Evolutionary conservation across 1,284 basidiomycete species (phyloP).

Genomic region (Fomitopsis betulina): DNA sequence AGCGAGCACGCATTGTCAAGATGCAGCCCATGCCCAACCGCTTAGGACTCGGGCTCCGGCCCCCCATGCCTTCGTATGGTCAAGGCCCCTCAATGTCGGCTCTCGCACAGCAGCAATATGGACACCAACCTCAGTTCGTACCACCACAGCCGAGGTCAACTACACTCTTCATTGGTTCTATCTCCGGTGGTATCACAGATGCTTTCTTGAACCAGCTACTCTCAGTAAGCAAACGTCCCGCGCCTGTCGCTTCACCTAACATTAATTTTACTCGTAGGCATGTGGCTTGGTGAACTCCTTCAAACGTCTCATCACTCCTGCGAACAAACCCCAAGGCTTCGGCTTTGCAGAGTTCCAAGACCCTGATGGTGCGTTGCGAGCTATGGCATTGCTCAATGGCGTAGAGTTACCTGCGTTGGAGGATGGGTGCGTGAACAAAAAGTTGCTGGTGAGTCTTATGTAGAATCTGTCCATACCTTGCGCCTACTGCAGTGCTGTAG

Average conservation of each 20-base stretch:
- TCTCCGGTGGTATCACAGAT: constrained; percentile 89
- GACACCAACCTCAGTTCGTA: constrained; percentile 50
- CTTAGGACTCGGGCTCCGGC: constrained; percentile 80
- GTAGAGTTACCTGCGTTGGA: constrained; percentile 85
- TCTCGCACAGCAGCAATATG: constrained; percentile 79
- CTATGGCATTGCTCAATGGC: constrained; percentile 76
- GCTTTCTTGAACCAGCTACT: constrained; percentile 74
- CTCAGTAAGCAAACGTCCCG: constrained; percentile 43
- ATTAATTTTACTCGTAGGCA: constrained; percentile 43
- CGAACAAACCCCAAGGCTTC: constrained; percentile 91
- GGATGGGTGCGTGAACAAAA: constrained; percentile 81
- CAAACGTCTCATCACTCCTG: constrained; percentile 85
- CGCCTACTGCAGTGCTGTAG: constrained; percentile 42
- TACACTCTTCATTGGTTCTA: constrained; percentile 90
- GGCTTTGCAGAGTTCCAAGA: constrained; percentile 93
- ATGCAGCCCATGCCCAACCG: constrained; percentile 76
- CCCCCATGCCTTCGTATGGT: constrained; percentile 77
- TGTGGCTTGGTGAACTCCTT: constrained; percentile 86
- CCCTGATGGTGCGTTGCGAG: constrained; percentile 82
- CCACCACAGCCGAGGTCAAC: constrained; percentile 56
- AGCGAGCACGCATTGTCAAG: constrained; percentile 10
- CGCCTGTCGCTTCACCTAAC: constrained; percentile 10
- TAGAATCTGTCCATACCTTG: constrained; percentile 21
- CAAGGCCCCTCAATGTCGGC: constrained; percentile 85
- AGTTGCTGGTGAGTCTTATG: constrained; percentile 66